Base-by-base conservation (phyloP, 441 rosid genomes). In the Gossypium laxum region DNA sequence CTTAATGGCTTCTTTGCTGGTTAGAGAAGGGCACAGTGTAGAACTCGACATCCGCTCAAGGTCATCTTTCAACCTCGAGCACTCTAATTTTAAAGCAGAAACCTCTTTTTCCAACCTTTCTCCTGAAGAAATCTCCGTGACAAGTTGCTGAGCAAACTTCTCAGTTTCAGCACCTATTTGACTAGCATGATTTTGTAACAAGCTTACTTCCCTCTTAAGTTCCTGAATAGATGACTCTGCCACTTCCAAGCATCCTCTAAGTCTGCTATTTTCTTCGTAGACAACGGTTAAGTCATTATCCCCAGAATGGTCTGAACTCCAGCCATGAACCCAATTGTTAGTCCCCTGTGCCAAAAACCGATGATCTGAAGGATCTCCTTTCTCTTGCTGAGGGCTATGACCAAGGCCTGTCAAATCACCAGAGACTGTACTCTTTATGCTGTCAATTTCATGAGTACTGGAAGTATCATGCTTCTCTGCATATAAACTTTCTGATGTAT, bases 401-500 rank as follows among this genome's bases (percentile, higher is more conserved):
- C 80, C 65, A 67, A 85, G 87, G 74, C 86, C 94, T 81, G 82
- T 87, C 74, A 89, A 34, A 34, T 34, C 43, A 34, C 43, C 70
- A 83, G 91, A 88, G 38, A 79, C 80, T 1, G 85, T 81, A 82
- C 93, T 90, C 84, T 85, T 90, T 47, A 90, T 81, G 87, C 92
- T 87, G 74, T 89, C 97, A 72, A 89, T 76, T 86, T 92, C 98
- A 74, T 84, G 87, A 57, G 83, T 77, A 74, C 90, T 89, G 67
- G 91, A 85, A 11, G 87, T 80, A 75, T 91, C 99, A 67, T 92
- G 95, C 82, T 90, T 95, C 81, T 92, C 99, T 14, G 98, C 89
- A 70, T 78, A 89, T 60, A 91, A 69, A 72, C 96, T 89, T 80
- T 61, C 98, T 50, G 98, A 92, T 61, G 97, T 84, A 81, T 88